Base-by-base conservation (phyloP, 441 rosid genomes). In the Metrosideros polymorpha region DNA sequence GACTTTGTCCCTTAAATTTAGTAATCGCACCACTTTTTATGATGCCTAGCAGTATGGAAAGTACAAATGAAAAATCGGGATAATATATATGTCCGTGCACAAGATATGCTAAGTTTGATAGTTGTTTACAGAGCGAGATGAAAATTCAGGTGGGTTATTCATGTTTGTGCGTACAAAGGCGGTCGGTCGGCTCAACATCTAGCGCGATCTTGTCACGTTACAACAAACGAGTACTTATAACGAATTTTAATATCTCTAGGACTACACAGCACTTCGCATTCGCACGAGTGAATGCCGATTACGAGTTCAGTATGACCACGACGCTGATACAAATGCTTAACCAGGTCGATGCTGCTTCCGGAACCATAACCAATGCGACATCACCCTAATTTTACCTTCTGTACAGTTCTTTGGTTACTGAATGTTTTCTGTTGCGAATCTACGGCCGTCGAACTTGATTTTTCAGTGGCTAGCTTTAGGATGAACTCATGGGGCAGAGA, bases 171-270 rank as follows among this genome's bases (percentile, higher is more conserved):
- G 25, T 32, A 18, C 43, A 30, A 59, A 63, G 0, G 6, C 15
- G 71, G 39, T 3, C 4, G 0, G 30, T 57, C 12, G 63, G 32
- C 32, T 27, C 0, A 32, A n/a, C 3, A 5, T 13, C 17, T 57
- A 6, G 8, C 0, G 18, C 0, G 18, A 57, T 57, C 1, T 57
- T n/a, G 32, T 0, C 9, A 27, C 4, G 52, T 7, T 18, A 8
- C 0, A 2, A 18, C 7, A 51, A 51, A 51, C 19, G 6, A 61
- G 75, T 30, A 61, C 42, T 35, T 8, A 9, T 17, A 30, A 61
- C 5, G 24, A 61, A 61, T 15, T 61, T 61, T 8, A 15, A 8
- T 1, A 61, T 8, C 35, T 61, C 42, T 17, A 7, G 1, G 42
- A 19, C 7, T 1, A 17, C 19, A 7, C 35, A 1, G 4, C 15